Evolutionary conservation across 805 yeast genomes (phyloP).

Genomic region (Lipomyces chichibuensis): DNA sequence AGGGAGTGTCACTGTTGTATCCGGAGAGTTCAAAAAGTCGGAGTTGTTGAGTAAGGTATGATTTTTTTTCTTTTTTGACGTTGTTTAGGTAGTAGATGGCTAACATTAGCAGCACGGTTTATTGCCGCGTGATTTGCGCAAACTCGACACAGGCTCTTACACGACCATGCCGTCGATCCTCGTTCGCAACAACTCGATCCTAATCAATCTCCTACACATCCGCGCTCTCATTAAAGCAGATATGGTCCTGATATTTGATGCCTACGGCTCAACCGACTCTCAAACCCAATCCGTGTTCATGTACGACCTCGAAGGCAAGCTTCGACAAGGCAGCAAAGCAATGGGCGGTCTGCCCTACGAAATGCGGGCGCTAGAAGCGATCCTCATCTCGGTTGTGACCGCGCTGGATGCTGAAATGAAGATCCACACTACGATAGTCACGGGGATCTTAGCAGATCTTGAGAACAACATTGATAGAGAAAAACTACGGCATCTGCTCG

Average conservation of each 20-base stretch:
- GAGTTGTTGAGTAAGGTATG: conserved; percentile 61
- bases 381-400: conserved; percentile 75
- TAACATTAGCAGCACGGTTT: conserved; percentile 56
- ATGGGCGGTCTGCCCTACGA: conserved; percentile 74
- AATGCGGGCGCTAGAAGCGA: conserved; percentile 85
- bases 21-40: conserved; percentile 72
- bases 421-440: conserved; percentile 75
- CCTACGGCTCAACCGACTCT: conserved; percentile 59
- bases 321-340: conserved; percentile 49
- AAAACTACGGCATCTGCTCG: conserved; percentile 72
- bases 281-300: conserved; percentile 73
- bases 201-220: conserved; percentile 82
- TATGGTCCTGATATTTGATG: conserved; percentile 81
- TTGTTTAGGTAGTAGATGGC: neutral
- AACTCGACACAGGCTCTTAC: conserved; percentile 76
- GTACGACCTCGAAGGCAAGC: conserved; percentile 74
- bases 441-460: conserved; percentile 71
- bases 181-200: conserved; percentile 73
- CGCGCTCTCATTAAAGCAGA: conserved; percentile 86
- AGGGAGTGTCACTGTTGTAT: conserved; percentile 71
- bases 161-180: conserved; percentile 90
- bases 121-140: conserved; percentile 86
- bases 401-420: conserved; percentile 85
- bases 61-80: too few relatives aligned
- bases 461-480: conserved; percentile 82